Evolutionary conservation across 495 filamentous ascomycete species (phyloP).

Genomic region (Geoglossum glabrum): DNA sequence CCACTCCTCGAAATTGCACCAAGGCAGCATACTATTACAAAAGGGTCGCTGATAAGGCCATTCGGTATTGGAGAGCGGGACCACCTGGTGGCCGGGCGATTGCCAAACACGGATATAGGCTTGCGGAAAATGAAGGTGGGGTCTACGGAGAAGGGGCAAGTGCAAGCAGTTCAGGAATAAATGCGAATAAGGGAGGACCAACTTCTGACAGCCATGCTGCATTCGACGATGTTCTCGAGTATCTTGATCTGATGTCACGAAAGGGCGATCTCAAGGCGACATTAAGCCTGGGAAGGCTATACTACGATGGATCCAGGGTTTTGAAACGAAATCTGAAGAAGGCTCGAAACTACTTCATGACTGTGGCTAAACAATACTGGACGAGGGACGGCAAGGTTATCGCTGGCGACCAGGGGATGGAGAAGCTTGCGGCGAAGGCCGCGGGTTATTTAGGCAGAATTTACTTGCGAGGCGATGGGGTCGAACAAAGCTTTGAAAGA

Average conservation of each 20-base stretch:
- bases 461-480: slow-evolving; percentile 82
- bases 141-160: slow-evolving; percentile 92
- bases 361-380: slow-evolving; percentile 76
- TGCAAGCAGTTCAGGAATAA: slow-evolving; percentile 71
- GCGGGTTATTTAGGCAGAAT: slow-evolving; percentile 85
- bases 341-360: slow-evolving; percentile 66
- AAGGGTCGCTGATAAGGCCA: slow-evolving; percentile 80
- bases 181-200: slow-evolving; percentile 48
- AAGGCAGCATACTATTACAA: slow-evolving; percentile 76
- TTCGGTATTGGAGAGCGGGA: slow-evolving; percentile 64
- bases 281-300: slow-evolving; percentile 67
- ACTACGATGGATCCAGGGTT: slow-evolving; percentile 72
- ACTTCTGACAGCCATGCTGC: slow-evolving; percentile 59
- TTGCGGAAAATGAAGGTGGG: slow-evolving; percentile 78
- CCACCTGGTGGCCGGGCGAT: slow-evolving; percentile 77
- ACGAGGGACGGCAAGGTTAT: slow-evolving; percentile 46
- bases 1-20: slow-evolving; percentile 68
- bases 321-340: slow-evolving; percentile 50
- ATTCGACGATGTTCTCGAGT: slow-evolving; percentile 86
- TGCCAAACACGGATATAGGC: slow-evolving; percentile 50
- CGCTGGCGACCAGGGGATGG: slow-evolving; percentile 33
- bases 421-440: slow-evolving; percentile 71
- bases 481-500: slow-evolving; percentile 53
- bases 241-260: slow-evolving; percentile 77
- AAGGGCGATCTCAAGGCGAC: slow-evolving; percentile 88